These are phyloP conservation scores for Onygenales sp. DNA, from an alignment of 2,329 filamentous ascomycete genomes.

Conservation along the genomic window DNA sequence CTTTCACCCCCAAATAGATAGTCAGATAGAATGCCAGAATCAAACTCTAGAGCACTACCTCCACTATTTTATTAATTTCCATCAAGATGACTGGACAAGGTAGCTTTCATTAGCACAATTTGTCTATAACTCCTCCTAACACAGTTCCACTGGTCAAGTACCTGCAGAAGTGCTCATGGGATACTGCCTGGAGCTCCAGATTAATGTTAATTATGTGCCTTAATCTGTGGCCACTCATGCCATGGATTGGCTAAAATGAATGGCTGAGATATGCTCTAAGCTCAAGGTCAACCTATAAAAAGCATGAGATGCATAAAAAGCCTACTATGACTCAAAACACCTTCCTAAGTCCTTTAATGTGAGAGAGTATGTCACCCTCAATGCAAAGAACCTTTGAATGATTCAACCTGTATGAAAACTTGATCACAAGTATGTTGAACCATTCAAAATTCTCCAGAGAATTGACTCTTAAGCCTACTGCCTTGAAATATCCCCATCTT, in stretches of 20 bases:
- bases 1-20: not conserved
- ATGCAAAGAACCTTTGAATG: too few relatives aligned
- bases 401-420: too few relatives aligned
- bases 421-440: too few relatives aligned
- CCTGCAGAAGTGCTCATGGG: not conserved
- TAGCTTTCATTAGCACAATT: constrained; percentile 10
- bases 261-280: not conserved
- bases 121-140: constrained; percentile 6
- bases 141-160: not conserved
- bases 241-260: too few relatives aligned
- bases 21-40: not conserved
- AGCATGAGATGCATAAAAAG: not conserved
- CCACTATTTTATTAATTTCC: not conserved
- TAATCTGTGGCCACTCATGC: too few relatives aligned
- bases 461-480: not conserved
- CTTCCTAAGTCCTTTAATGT: not conserved
- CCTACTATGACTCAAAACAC: not conserved
- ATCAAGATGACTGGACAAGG: constrained; percentile 11
- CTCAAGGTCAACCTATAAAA: not conserved
- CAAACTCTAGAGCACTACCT: constrained; percentile 2
- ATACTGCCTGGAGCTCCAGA: not conserved
- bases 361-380: not conserved
- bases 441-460: too few relatives aligned
- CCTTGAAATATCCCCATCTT: not conserved
- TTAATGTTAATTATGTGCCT: not conserved